Evolutionary conservation across 2,329 filamentous ascomycete genomes (phyloP), one percentile per base, ranked within the genome.

Genomic region (Fusarium pseudoanthophilum): DNA sequence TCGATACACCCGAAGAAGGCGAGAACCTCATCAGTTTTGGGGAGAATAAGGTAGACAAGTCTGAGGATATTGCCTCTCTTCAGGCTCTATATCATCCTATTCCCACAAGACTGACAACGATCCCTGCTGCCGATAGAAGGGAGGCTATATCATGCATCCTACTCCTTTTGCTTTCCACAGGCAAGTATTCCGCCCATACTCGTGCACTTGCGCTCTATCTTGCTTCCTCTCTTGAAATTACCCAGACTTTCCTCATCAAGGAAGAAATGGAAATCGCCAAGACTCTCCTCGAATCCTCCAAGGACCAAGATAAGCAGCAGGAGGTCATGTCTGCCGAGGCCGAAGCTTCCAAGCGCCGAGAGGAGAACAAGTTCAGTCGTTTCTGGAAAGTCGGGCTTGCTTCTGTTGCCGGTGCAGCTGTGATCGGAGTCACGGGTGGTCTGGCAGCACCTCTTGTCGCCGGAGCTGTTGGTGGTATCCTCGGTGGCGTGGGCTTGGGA

Each of bases 301-400:
- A 86, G 28, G 81, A 83, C 8, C 80, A 83, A n/a, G 81, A 83
- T 14, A 78, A 79, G 67, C 74, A 81, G 70, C 79, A 80, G 71
- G 70, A 87, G 28, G 74, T 78, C 49, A 92, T 97, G 85, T 92
- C 91, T 1, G 93, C 92, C 2, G 92, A 95, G 69, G 89, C 91
- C 3, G 94, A 96, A 79, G 91, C 91, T 0, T 89, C 92, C 78
- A 93, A 92, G 79, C 90, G 92, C 60, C 88, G 88, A 20, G 91
- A 95, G 71, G 88, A 93, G 67, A 93, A 92, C 61, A 90, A 93
- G 74, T 83, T 88, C 14, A 87, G 89, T 26, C 87, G 95, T 14
- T 92, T 92, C 80, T 97, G 94, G 93, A 98, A 97, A 80, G 94
- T 98, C 26, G 94, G 95, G 0, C 86, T 98, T 32, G 95, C 95